Conservation (phyloP, 257 asterid species). For the Solanum gandarillasii region DNA sequence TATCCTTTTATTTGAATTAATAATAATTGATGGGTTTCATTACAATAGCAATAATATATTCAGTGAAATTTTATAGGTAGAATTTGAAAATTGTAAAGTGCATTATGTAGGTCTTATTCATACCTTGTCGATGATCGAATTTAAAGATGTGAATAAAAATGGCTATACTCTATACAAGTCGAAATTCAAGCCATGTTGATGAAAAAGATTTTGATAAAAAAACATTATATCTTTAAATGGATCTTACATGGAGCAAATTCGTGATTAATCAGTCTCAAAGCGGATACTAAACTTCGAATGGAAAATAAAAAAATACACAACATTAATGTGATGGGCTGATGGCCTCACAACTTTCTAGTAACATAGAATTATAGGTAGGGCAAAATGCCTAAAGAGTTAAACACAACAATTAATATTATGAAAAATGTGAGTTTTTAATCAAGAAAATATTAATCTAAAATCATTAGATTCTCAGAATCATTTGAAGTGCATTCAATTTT, state of each 20-base stretch:
- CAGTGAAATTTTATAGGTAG: no score
- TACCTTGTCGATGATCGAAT: no score
- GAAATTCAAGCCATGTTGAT: background rate
- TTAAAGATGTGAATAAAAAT: no score
- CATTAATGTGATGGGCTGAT: background rate
- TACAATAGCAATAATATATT: no score
- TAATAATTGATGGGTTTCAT: no score
- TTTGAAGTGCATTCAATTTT: background rate
- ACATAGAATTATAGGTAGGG: background rate
- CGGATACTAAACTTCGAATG: rapidly evolving
- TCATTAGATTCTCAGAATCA: background rate
- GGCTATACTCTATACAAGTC: no score
- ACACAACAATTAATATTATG: background rate
- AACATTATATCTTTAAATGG: no score
- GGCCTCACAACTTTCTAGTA: background rate
- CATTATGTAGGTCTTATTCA: no score
- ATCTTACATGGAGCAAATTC: no score
- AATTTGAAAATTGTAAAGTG: no score
- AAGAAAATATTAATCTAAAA: background rate
- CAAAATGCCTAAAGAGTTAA: background rate
- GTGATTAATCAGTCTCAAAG: background rate
- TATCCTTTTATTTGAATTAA: no score
- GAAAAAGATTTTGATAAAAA: background rate
- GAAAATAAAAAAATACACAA: background rate
- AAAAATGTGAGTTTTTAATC: background rate